phyloP scores from a whole-genome alignment of 1,284 basidiomycete species.

The Fomitopsis palustris region DNA sequence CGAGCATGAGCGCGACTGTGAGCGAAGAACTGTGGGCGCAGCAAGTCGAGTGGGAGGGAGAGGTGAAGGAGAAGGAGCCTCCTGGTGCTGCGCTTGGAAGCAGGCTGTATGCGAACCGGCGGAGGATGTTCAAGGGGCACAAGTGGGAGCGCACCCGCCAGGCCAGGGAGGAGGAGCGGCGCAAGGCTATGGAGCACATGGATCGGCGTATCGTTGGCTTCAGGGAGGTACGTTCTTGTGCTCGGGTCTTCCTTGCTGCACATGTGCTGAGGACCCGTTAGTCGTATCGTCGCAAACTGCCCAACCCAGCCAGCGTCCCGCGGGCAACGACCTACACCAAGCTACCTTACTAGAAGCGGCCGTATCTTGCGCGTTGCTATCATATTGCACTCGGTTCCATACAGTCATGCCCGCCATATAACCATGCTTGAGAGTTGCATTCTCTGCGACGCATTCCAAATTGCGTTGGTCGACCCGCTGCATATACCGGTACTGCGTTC shows the following conservation, averaged over 20 bases:
- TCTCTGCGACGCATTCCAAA: too few relatives aligned
- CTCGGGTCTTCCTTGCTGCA: conserved; percentile 11
- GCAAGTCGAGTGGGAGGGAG: conserved; percentile 56
- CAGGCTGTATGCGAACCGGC: conserved; percentile 67
- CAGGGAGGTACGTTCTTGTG: conserved; percentile 50
- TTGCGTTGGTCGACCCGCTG: too few relatives aligned
- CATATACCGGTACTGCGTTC: too few relatives aligned
- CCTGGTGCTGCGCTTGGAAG: conserved; percentile 53
- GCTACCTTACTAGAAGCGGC: conserved; percentile 6
- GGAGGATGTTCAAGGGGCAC: conserved; percentile 85
- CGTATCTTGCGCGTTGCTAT: neutral
- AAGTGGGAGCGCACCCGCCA: conserved; percentile 65
- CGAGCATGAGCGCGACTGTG: neutral
- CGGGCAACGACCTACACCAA: conserved; percentile 12
- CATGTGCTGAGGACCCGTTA: conserved; percentile 6
- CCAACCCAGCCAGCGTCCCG: conserved; percentile 20
- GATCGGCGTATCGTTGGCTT: conserved; percentile 54
- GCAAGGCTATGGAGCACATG: conserved; percentile 66
- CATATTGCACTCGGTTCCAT: neutral
- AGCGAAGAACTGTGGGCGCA: conserved; percentile 30
- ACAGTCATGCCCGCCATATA: neutral
- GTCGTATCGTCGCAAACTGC: conserved; percentile 21
- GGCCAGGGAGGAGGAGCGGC: conserved; percentile 41
- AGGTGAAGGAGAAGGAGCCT: conserved; percentile 43
- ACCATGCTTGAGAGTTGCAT: too few relatives aligned